Base-by-base conservation (phyloP, 768 basidiomycete genomes). In the Panaeolus cyanescens region DNA sequence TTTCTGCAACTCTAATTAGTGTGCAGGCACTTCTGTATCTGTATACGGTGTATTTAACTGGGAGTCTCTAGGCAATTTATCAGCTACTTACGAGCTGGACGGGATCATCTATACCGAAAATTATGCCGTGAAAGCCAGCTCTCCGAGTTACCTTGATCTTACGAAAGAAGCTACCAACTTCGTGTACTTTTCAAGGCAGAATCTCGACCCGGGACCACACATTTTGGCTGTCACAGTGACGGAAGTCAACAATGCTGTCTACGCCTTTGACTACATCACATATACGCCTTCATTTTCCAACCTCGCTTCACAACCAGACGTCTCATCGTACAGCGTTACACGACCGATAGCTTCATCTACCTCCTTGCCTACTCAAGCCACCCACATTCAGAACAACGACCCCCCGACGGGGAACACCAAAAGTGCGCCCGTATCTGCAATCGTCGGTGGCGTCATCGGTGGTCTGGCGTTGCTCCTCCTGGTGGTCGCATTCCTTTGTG, bases 261-360 rank as follows among this genome's bases (percentile, higher is more conserved):
- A 55, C 31, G 58, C 39, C 12, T 56, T 67, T 31, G 67, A 67
- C 39, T 67, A 63, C 37, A 57, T 65, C 8, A 63, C 62, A 5
- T 67, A 65, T 34, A 32, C 57, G 28, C 66, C 66, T 12, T 65
- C 66, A 5, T 67, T 67, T 55, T 59, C 64, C 7, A 60, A 58
- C 12, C 55, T 65, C 4, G 58, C 58, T 4, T 37, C 36, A 15
- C 54, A 31, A 12, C 55, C 61, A 20, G n/a, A 56, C 25, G 32
- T 57, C n/a, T 36, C 60, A 28, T 28, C 28, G 39, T 22, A 20
- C 7, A 22, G 8, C 12, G 22, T 42, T 42, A 8, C 13, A 17
- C 37, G 19, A 2, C 22, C 45, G 2, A 25, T 45, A 25, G 22
- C 19, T 25, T 25, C n/a, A 4, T 53, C 60, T 7, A 13, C 54